Conservation (phyloP, 129 eudicot species). For the Escallonia herrerae region DNA sequence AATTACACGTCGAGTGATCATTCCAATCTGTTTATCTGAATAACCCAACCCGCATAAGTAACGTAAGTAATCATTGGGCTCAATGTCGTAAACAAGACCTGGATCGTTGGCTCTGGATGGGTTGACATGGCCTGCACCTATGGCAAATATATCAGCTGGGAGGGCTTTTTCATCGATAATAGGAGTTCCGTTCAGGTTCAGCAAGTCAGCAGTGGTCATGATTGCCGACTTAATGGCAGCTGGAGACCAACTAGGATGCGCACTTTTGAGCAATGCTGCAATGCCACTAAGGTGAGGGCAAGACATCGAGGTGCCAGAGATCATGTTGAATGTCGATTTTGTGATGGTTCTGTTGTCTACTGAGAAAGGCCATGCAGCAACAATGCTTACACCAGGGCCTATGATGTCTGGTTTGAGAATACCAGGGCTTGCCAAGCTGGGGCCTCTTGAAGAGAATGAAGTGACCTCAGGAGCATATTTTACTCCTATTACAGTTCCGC, state of each 20-base stretch:
- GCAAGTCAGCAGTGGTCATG: background rate
- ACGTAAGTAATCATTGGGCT: background rate
- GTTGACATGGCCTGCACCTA: background rate
- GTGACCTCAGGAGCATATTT: background rate
- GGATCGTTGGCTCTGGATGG: background rate
- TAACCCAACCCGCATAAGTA: constrained; percentile 22
- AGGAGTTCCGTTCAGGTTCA: too few relatives aligned
- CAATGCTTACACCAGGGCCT: constrained; percentile 52
- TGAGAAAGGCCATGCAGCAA: constrained; percentile 57
- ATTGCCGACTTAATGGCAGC: constrained; percentile 16
- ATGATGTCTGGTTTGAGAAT: constrained; percentile 62
- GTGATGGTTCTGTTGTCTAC: constrained; percentile 20
- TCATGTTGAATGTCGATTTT: background rate
- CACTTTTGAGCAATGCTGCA: constrained; percentile 13
- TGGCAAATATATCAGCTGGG: background rate
- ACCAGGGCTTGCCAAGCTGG: constrained; percentile 41
- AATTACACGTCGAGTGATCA: constrained; percentile 1
- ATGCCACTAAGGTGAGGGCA: constrained; percentile 21
- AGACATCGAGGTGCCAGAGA: constrained; percentile 21
- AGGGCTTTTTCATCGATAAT: background rate
- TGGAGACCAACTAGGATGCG: constrained; percentile 6
- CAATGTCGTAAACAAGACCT: background rate
- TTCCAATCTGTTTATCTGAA: constrained; percentile 14
- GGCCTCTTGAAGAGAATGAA: constrained; percentile 55
- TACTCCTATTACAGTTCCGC: too few relatives aligned